Percentiles rank a stretch among this genome's conserved stretches.
Conservation (phyloP, 441 rosid genomes). For the Corymbia citriodora region DNA sequence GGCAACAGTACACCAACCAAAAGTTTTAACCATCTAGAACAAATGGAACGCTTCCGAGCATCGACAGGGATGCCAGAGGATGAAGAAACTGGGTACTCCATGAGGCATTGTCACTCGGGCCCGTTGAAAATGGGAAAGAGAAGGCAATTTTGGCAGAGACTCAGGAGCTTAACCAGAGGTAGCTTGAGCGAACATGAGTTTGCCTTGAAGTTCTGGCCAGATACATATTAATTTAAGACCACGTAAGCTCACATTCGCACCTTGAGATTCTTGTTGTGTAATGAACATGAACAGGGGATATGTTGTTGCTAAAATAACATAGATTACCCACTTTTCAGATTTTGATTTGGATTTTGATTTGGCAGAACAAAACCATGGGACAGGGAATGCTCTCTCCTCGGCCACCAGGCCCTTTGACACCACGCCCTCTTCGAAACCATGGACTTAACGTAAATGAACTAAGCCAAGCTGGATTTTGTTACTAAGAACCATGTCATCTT, state of each 20-base stretch:
- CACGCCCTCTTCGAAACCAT: neutral
- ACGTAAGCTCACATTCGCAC: neutral
- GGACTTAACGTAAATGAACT: neutral
- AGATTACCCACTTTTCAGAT: neutral
- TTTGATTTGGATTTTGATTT: neutral
- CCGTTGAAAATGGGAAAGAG: slow-evolving; percentile 7
- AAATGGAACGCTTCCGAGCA: neutral
- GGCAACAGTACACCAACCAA: neutral
- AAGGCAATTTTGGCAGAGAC: slow-evolving; percentile 10
- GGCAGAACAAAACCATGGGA: neutral
- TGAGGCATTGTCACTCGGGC: slow-evolving; percentile 5
- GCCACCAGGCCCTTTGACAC: neutral
- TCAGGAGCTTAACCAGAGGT: slow-evolving; percentile 4
- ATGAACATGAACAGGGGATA: neutral
- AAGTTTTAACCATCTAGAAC: neutral
- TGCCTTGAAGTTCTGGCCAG: slow-evolving; percentile 8
- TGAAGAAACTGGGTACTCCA: neutral
- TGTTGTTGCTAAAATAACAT: neutral
- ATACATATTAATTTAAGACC: neutral
- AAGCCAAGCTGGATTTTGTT: neutral
- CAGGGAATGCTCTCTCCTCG: neutral
- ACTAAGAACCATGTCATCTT: neutral
- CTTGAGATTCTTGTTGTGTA: neutral
- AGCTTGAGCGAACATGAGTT: slow-evolving; percentile 8
- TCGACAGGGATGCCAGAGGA: neutral